phyloP scores from a whole-genome alignment of 1,284 basidiomycete genomes.

The Volvariella volvacea region DNA sequence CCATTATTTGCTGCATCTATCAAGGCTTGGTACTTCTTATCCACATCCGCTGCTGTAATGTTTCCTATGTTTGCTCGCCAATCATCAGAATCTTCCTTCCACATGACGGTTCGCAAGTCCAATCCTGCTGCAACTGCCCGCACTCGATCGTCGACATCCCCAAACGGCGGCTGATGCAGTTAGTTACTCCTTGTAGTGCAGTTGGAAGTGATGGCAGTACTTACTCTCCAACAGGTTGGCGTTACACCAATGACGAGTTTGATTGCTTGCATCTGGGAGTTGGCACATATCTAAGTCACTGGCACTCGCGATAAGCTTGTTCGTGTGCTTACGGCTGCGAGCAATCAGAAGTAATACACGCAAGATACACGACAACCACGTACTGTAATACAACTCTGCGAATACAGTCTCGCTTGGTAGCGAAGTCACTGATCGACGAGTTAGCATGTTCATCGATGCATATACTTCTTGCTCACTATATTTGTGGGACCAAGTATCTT shows the following conservation, averaged over 20 bases:
- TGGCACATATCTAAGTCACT: background rate
- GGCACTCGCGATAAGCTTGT: background rate
- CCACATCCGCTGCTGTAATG: slow-evolving; percentile 33
- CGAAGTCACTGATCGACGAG: slow-evolving; percentile 46
- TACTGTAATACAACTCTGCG: slow-evolving; percentile 76
- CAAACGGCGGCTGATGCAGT: slow-evolving; percentile 46
- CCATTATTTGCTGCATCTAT: slow-evolving; percentile 32
- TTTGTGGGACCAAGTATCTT: slow-evolving; percentile 54
- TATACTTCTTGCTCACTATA: slow-evolving; percentile 34
- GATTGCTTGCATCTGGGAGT: slow-evolving; percentile 37
- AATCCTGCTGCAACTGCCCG: slow-evolving; percentile 57
- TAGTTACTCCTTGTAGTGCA: slow-evolving; percentile 1
- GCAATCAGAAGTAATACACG: too few relatives aligned
- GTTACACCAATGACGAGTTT: slow-evolving; percentile 56
- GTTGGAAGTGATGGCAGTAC: slow-evolving; percentile 6
- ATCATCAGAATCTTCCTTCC: slow-evolving; percentile 66
- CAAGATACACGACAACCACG: too few relatives aligned
- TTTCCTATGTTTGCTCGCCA: slow-evolving; percentile 51
- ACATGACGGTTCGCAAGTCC: slow-evolving; percentile 56
- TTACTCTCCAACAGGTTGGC: slow-evolving; percentile 61
- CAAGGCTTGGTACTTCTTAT: slow-evolving; percentile 34
- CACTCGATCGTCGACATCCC: slow-evolving; percentile 64
- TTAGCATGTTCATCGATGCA: background rate
- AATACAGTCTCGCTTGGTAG: slow-evolving; percentile 69
- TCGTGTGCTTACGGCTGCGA: too few relatives aligned